These are phyloP conservation scores for Phalaenopsis hybrid DNA, from an alignment of 116 monocot genomes.

Conservation along the genomic window DNA sequence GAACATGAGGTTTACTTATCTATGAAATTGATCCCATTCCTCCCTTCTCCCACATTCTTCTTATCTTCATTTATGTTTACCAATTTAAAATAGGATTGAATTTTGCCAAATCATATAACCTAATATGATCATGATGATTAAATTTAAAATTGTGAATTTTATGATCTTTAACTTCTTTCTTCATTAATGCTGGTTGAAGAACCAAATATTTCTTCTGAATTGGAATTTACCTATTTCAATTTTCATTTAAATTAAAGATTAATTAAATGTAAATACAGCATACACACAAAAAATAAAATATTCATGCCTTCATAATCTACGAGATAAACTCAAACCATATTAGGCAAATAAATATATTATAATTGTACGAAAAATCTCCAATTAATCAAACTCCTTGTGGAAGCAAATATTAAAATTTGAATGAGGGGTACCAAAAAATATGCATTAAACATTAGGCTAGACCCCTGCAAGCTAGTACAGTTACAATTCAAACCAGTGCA, in stretches of 20 bases:
- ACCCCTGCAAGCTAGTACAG: neutral
- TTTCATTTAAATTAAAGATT: neutral
- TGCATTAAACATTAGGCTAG: neutral
- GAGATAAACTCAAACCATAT: neutral
- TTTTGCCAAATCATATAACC: neutral
- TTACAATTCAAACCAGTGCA: neutral
- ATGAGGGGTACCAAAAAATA: no score
- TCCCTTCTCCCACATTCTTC: neutral
- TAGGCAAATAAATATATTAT: neutral
- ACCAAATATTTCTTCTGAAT: neutral
- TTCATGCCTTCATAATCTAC: neutral
- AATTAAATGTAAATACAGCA: no score
- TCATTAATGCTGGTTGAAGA: neutral
- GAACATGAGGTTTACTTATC: neutral
- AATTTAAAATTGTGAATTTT: neutral
- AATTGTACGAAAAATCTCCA: neutral
- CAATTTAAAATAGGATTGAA: neutral
- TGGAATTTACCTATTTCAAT: neutral
- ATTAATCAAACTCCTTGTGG: neutral
- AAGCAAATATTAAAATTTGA: neutral
- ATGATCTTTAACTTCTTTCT: neutral
- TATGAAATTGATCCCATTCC: neutral
- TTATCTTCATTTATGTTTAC: neutral
- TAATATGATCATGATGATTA: neutral
- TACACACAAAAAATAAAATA: neutral